Conservation (phyloP, 495 filamentous ascomycete species). For the Penicillium maclennaniae region DNA sequence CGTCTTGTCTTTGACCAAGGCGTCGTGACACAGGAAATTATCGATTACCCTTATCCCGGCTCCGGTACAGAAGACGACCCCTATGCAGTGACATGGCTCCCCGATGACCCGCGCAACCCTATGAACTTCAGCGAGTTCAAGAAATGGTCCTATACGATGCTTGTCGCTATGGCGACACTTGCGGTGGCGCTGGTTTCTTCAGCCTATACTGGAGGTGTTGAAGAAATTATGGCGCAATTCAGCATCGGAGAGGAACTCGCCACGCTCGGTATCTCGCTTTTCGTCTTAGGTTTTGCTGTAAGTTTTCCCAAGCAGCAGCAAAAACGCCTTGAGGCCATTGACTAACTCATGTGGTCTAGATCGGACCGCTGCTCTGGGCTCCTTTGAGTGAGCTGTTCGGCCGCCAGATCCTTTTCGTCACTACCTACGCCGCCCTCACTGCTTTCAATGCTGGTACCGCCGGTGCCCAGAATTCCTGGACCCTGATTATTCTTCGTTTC, state of each 20-base stretch:
- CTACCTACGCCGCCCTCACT: conserved; percentile 59
- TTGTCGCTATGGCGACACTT: conserved; percentile 65
- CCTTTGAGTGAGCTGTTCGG: conserved; percentile 70
- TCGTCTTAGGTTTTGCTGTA: conserved; percentile 72
- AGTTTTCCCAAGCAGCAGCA: conserved; percentile 9
- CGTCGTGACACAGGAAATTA: conserved; percentile 51
- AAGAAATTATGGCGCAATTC: conserved; percentile 58
- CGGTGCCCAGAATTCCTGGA: conserved; percentile 57
- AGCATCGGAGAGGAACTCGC: conserved; percentile 56
- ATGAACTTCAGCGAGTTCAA: conserved; percentile 55
- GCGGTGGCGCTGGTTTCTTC: conserved; percentile 75
- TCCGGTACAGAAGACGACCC: conserved; percentile 71
- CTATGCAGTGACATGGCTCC: conserved; percentile 70
- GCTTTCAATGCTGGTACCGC: conserved; percentile 67
- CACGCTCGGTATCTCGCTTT: conserved; percentile 67
- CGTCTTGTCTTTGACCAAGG: conserved; percentile 50
- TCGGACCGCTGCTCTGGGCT: conserved; percentile 59
- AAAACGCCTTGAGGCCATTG: not conserved
- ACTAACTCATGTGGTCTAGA: not conserved
- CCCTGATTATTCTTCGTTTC: conserved; percentile 71
- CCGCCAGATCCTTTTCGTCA: conserved; percentile 63
- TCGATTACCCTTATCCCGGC: conserved; percentile 60
- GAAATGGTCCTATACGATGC: conserved; percentile 69
- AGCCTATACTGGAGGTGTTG: conserved; percentile 68
- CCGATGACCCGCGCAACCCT: conserved; percentile 67